Percentiles rank a stretch among this genome's conserved stretches.
Conservation (phyloP, 345 rosid species). For the Hirschfeldia incana region DNA sequence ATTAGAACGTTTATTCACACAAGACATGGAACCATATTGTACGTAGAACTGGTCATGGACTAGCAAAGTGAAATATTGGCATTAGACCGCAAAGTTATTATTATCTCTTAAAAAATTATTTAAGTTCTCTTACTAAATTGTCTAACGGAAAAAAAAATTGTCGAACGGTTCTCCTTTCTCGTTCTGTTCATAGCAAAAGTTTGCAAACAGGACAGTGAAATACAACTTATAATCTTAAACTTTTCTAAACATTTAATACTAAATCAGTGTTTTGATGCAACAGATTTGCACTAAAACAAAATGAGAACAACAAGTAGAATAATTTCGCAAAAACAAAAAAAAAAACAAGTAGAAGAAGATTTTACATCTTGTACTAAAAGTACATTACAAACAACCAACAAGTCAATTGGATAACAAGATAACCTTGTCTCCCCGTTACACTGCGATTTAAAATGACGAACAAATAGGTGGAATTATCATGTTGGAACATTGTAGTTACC, state of each 20-base stretch:
- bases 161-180: not conserved
- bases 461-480: conserved; percentile 4
- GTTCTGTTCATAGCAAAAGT: not conserved
- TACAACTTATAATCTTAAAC: not conserved
- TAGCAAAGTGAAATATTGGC: no score
- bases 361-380: conserved; percentile 9
- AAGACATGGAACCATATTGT: not conserved
- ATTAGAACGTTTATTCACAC: not conserved
- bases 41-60: no score
- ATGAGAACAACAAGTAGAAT: conserved; percentile 7
- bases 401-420: conserved; percentile 11
- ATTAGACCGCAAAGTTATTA: no score
- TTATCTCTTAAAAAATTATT: no score
- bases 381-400: conserved; percentile 32
- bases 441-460: conserved; percentile 14
- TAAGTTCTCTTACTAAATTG: no score
- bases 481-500: conserved; percentile 59
- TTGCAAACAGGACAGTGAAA: not conserved
- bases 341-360: not conserved
- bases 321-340: conserved; percentile 1
- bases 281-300: conserved; percentile 19
- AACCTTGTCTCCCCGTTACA: conserved; percentile 9
- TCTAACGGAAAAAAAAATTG: no score
- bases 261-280: not conserved
- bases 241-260: not conserved